Percentiles rank a stretch among this genome's conserved stretches.
Evolutionary conservation across 2,329 filamentous ascomycete species (phyloP).

Genomic region (Drechslerella coelobrocha): DNA sequence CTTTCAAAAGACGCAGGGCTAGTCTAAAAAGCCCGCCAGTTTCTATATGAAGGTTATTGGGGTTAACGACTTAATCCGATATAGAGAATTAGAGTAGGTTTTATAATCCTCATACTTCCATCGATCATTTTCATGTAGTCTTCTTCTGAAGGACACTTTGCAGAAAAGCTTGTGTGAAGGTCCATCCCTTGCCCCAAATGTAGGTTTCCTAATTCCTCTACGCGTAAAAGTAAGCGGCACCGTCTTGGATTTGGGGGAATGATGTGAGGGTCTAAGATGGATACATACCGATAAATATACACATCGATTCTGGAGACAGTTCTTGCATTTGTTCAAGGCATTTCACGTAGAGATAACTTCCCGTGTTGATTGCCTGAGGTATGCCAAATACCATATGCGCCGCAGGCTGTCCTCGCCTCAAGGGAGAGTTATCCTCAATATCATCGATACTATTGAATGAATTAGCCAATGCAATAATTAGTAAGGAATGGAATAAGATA

Average conservation of each 20-base stretch:
- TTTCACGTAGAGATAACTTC: constrained; percentile 22
- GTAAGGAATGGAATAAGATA: not conserved
- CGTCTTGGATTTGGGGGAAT: not conserved
- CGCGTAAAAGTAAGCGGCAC: not conserved
- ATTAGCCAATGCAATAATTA: not conserved
- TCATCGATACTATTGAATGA: constrained; percentile 11
- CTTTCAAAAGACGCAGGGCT: constrained; percentile 17
- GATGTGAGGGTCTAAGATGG: not conserved
- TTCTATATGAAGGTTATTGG: constrained; percentile 1
- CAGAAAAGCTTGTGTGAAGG: constrained; percentile 9
- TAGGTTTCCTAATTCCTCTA: constrained; percentile 18
- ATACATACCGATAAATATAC: constrained; percentile 13
- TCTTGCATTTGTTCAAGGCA: constrained; percentile 14
- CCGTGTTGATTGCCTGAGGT: constrained; percentile 17
- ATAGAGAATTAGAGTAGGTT: constrained; percentile 1
- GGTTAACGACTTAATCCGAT: constrained; percentile 4
- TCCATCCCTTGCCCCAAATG: constrained; percentile 16
- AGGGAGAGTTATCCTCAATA: constrained; percentile 10
- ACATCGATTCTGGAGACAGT: constrained; percentile 8
- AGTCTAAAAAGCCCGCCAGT: constrained; percentile 21
- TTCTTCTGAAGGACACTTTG: constrained; percentile 8
- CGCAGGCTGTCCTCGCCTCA: constrained; percentile 5
- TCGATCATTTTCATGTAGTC: constrained; percentile 29
- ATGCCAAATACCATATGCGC: constrained; percentile 24
- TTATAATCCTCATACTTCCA: constrained; percentile 18